Evolutionary conservation across 208 protist genomes (phyloP).

Genomic region (Trypanosoma platydactyli): DNA sequence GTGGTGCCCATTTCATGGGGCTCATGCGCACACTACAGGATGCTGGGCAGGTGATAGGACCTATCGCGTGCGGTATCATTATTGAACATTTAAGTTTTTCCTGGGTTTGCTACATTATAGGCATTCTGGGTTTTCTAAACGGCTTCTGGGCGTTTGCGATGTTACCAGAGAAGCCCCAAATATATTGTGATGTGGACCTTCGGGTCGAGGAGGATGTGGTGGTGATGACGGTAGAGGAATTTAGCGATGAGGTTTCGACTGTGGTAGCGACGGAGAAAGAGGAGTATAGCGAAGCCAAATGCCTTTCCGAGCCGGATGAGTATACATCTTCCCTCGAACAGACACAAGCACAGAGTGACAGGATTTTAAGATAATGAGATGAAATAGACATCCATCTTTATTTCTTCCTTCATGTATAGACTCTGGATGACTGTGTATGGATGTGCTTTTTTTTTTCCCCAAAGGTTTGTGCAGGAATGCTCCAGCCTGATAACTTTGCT

Average conservation of each 20-base stretch:
- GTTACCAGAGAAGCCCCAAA: slow-evolving; percentile 35
- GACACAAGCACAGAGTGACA: no score
- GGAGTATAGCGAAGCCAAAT: not conserved
- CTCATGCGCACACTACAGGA: slow-evolving; percentile 79
- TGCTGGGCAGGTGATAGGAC: slow-evolving; percentile 62
- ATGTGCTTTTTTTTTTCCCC: no score
- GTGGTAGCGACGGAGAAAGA: not conserved
- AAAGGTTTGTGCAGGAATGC: no score
- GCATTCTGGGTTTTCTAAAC: slow-evolving; percentile 38
- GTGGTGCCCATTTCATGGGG: slow-evolving; percentile 71
- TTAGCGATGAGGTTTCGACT: no score
- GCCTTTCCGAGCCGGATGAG: no score
- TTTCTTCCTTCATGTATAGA: no score
- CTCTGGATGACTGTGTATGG: no score
- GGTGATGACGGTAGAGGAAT: not conserved
- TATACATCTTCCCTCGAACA: no score
- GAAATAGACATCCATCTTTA: no score
- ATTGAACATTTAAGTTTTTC: slow-evolving; percentile 41
- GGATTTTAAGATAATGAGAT: no score
- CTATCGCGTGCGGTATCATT: slow-evolving; percentile 38
- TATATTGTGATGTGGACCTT: no score
- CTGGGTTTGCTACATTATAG: slow-evolving; percentile 43
- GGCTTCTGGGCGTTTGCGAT: slow-evolving; percentile 51
- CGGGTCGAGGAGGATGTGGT: not conserved
- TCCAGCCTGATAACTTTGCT: no score